Base-by-base conservation (phyloP, 768 basidiomycete species). In the Naematelia aurantialba region DNA sequence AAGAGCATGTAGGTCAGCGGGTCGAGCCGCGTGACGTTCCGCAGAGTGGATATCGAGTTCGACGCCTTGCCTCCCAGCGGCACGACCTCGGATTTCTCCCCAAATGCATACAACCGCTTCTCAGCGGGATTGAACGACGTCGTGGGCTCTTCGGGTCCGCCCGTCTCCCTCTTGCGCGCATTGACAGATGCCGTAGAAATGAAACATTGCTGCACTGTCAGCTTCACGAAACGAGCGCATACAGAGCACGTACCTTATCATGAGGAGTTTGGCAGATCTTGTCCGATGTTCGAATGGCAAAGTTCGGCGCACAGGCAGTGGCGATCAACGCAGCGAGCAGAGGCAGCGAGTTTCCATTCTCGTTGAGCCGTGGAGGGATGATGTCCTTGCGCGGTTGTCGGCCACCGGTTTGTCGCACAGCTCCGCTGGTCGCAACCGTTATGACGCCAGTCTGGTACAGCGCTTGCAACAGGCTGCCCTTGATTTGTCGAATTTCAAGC, bases 171-270 rank as follows among this genome's bases (percentile, higher is more conserved):
- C 72, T 84, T 88, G 53, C 84, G 83, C 62, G 86, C 80, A 68
- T 94, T 94, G 55, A 94, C 90, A 63, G 90, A 91, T 3, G 86
- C 85, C 0, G 89, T 87, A 68, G 93, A 91, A 55, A 94, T 88
- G 59, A 89, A 81, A 4, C 86, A 85, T 19, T 75, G 77, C 91
- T 93, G 47, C 13, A 11, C 8, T 56, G 45, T 50, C 45, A 48
- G 19, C 5, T 8, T 39, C n/a, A 27, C 11, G 22, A 30, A 24
- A 44, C 49, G 19, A 10, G 1, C 45, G 27, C 1, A 19, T 21
- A 42, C 5, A 26, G 4, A 13, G 11, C 19, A 62, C 81, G 27
- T 60, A 91, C 92, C 84, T 89, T 92, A 71, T 96, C 92, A 56
- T 85, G 83, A 14, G 84, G 81, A 1, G 92, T 94, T 45, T 90